A percentile compares a stretch with the other conserved stretches of the same genome.
These are phyloP conservation scores for Pseudognaphalium luteoalbum DNA, from an alignment of 129 eudicot genomes.

Conservation along the genomic window DNA sequence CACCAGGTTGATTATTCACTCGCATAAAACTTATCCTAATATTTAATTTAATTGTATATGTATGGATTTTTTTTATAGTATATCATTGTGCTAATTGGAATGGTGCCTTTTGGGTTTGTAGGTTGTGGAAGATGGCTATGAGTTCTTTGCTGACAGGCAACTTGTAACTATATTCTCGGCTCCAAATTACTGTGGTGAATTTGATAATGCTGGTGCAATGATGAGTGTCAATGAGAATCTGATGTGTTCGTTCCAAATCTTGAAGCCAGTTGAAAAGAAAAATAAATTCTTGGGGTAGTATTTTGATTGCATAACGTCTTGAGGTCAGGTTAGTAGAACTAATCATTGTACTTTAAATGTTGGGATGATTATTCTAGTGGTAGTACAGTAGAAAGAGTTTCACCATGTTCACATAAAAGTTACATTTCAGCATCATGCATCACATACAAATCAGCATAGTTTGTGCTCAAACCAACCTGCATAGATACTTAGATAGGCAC, in stretches of 20 bases:
- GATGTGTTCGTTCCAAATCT: conserved; percentile 88
- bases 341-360: not conserved
- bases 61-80: not conserved
- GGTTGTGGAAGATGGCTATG: not conserved
- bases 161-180: not conserved
- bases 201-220: not conserved
- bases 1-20: not conserved
- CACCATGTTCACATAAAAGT: not conserved
- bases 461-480: not conserved
- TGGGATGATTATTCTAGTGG: conserved; percentile 15
- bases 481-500: not conserved
- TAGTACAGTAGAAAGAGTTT: not conserved
- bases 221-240: conserved; percentile 32
- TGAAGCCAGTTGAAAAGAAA: conserved; percentile 82
- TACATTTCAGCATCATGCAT: not conserved
- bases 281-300: conserved; percentile 50
- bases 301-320: conserved; percentile 7
- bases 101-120: not conserved
- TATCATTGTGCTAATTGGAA: not conserved
- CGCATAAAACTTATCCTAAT: no score
- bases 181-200: not conserved
- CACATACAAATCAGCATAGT: not conserved
- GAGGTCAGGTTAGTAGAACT: conserved; percentile 40
- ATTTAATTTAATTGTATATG: not conserved
- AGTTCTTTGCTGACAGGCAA: not conserved